A percentile compares a stretch with the other conserved stretches of the same genome.
These are phyloP conservation scores for Apiospora pterosperma DNA, from an alignment of 2,329 filamentous ascomycete species.

Conservation along the genomic window DNA sequence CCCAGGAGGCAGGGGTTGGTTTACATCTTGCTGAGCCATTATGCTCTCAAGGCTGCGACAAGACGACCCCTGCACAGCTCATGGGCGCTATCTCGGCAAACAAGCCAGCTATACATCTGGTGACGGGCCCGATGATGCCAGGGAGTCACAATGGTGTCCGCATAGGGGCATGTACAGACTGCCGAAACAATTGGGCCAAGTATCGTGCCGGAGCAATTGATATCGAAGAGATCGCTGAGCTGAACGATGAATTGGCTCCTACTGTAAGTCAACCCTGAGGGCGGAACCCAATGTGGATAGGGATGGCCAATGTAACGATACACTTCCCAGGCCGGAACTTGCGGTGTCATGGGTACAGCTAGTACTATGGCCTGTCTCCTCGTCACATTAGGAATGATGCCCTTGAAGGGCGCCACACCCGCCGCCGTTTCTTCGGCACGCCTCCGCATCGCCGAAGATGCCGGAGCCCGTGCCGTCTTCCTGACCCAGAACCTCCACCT, in stretches of 20 bases:
- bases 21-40: background rate
- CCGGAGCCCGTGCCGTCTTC: conserved; percentile 64
- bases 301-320: background rate
- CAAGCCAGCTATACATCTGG: conserved; percentile 65
- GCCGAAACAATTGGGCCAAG: conserved; percentile 69
- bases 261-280: conserved; percentile 43
- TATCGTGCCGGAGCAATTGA: conserved; percentile 65
- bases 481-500: conserved; percentile 61
- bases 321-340: conserved; percentile 61
- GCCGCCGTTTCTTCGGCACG: conserved; percentile 76
- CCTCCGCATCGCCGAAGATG: conserved; percentile 76
- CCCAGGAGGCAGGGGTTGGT: background rate
- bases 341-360: conserved; percentile 88
- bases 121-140: conserved; percentile 74
- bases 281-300: too few species aligned
- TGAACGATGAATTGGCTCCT: conserved; percentile 72
- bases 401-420: conserved; percentile 73
- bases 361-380: conserved; percentile 87
- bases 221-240: conserved; percentile 65
- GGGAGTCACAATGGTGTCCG: conserved; percentile 62
- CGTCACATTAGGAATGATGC: conserved; percentile 76
- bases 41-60: conserved; percentile 59
- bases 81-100: conserved; percentile 76
- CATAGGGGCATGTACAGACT: conserved; percentile 73
- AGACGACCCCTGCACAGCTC: conserved; percentile 69